Evolutionary conservation across 371 early-diverging fungal genomes (phyloP).

Genomic region (Mortierella sp.): DNA sequence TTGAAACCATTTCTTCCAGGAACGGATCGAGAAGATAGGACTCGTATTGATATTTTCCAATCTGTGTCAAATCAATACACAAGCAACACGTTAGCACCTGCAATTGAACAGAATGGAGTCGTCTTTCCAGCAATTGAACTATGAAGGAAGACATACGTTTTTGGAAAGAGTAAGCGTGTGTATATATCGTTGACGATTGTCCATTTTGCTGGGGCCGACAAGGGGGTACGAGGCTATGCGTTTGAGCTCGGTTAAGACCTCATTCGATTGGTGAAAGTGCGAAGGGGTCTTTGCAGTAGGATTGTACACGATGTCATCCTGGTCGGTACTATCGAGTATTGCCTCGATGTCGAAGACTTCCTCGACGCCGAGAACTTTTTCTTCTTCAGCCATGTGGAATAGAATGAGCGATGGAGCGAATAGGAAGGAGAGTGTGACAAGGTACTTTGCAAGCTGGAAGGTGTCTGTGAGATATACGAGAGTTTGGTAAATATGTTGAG

Average conservation of each 20-base stretch:
- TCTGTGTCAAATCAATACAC: slow-evolving; percentile 49
- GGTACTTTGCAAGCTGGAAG: not conserved
- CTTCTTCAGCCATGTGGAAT: slow-evolving; percentile 18
- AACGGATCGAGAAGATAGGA: slow-evolving; percentile 90
- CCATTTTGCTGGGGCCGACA: slow-evolving; percentile 31
- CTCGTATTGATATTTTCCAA: slow-evolving; percentile 88
- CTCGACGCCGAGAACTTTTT: slow-evolving; percentile 25
- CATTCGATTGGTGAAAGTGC: slow-evolving; percentile 25
- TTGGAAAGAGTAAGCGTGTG: slow-evolving; percentile 16
- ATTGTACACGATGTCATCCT: slow-evolving; percentile 6
- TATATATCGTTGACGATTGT: slow-evolving; percentile 26
- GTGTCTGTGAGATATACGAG: not conserved
- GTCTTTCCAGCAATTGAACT: not conserved
- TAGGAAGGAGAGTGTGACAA: slow-evolving; percentile 1
- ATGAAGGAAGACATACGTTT: not conserved
- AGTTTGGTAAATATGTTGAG: not conserved
- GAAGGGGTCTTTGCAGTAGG: slow-evolving; percentile 34
- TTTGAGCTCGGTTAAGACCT: slow-evolving; percentile 36
- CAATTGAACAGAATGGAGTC: not conserved
- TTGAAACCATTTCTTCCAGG: slow-evolving; percentile 80
- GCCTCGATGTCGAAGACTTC: slow-evolving; percentile 27
- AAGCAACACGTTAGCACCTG: not conserved
- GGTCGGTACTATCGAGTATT: slow-evolving; percentile 24
- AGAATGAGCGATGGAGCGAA: not conserved
- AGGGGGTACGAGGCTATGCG: slow-evolving; percentile 16